These are phyloP conservation scores for Chimonanthus salicifolius DNA, from an alignment of 164 flowering plant genomes.

Conservation along the genomic window DNA sequence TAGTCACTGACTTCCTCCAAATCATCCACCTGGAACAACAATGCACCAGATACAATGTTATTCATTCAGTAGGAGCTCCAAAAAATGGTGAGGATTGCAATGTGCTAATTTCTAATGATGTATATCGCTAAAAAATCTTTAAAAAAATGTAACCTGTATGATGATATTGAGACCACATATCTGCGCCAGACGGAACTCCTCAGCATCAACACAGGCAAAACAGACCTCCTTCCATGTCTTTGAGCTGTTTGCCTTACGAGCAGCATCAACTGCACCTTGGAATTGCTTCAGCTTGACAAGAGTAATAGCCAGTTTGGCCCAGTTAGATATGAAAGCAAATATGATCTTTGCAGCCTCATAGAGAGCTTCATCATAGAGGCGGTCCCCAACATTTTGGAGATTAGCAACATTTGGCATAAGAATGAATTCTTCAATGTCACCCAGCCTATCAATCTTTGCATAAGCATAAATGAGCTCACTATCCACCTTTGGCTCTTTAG, in stretches of 20 bases:
- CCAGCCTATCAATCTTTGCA: conserved; percentile 94
- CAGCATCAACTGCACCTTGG: conserved; percentile 99
- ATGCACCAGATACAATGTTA: conserved; percentile 4
- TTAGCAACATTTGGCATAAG: conserved; percentile 99
- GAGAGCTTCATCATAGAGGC: conserved; percentile 81
- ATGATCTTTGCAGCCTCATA: conserved; percentile 98
- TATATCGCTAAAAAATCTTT: neutral
- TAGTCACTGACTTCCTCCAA: conserved; percentile 97
- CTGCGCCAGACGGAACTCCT: conserved; percentile 98
- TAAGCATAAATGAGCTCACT: conserved; percentile 98
- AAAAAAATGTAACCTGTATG: conserved; percentile 36
- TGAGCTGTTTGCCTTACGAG: conserved; percentile 94
- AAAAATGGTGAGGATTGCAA: neutral
- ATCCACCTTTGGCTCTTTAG: conserved; percentile 96
- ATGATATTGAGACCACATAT: conserved; percentile 98
- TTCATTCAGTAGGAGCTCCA: neutral
- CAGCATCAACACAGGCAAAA: conserved; percentile 99
- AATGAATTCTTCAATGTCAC: conserved; percentile 97
- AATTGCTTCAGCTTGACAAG: conserved; percentile 86
- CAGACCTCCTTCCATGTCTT: conserved; percentile 99
- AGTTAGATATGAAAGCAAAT: conserved; percentile 90
- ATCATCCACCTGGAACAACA: conserved; percentile 76
- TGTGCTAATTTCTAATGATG: neutral
- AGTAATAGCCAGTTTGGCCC: conserved; percentile 92
- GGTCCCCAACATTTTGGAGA: conserved; percentile 95